phyloP scores from a whole-genome alignment of 345 rosid genomes.

The Orychophragmus violaceus region DNA sequence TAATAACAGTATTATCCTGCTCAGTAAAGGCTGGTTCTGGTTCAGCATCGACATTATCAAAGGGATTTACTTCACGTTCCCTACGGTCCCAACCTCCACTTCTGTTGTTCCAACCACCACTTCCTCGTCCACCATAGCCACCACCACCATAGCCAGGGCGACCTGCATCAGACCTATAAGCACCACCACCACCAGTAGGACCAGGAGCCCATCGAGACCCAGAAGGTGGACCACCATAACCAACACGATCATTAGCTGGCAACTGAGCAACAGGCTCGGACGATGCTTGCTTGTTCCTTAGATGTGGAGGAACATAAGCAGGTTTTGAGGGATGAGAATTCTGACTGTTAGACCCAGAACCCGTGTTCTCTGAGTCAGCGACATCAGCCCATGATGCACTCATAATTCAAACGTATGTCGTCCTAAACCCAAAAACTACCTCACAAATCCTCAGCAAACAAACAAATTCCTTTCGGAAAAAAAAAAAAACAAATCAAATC shows the following conservation, averaged over 20 bases:
- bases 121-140: slow-evolving; percentile 40
- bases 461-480: not conserved
- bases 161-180: slow-evolving; percentile 24
- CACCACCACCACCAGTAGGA: slow-evolving; percentile 33
- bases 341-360: slow-evolving; percentile 37
- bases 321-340: slow-evolving; percentile 37
- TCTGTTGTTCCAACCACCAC: slow-evolving; percentile 61
- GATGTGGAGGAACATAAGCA: slow-evolving; percentile 81
- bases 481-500: not conserved
- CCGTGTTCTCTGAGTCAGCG: slow-evolving; percentile 72
- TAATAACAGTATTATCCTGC: too few relatives aligned
- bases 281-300: slow-evolving; percentile 51
- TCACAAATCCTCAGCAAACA: not conserved
- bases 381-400: slow-evolving; percentile 97
- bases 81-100: slow-evolving; percentile 83
- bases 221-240: too few relatives aligned
- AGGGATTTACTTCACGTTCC: slow-evolving; percentile 85
- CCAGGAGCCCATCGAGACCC: slow-evolving; percentile 49
- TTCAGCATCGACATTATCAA: slow-evolving; percentile 54
- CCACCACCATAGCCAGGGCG: slow-evolving; percentile 25
- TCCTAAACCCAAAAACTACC: slow-evolving; percentile 7
- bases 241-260: slow-evolving; percentile 40
- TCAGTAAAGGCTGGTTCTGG: too few relatives aligned
- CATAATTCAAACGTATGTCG: slow-evolving; percentile 29
- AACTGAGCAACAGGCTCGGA: slow-evolving; percentile 39